Conservation (phyloP, 345 rosid species). For the Eucalyptus albens region DNA sequence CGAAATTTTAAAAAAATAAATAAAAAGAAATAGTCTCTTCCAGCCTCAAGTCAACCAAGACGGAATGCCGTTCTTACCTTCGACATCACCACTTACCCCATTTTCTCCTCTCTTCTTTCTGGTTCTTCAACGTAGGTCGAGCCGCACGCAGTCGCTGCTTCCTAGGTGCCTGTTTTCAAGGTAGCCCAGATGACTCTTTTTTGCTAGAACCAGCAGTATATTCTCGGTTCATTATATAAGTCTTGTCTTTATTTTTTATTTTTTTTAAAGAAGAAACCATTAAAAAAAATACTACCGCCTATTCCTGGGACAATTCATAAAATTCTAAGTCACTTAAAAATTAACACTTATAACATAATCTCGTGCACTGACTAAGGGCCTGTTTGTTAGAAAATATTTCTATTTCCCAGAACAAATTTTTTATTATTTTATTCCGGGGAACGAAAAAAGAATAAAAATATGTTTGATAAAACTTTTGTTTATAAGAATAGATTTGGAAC, state of each 20-base stretch:
- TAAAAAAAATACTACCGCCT: neutral
- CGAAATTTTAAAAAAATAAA: no score
- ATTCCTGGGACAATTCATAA: neutral
- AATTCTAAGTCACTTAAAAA: neutral
- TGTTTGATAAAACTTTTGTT: no score
- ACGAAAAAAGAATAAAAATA: no score
- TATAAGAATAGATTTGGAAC: rapidly evolving
- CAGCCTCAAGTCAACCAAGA: no score
- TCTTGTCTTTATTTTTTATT: neutral
- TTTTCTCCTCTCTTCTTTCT: neutral
- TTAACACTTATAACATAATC: neutral
- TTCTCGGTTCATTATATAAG: neutral
- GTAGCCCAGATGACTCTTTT: neutral
- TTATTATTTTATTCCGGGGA: rapidly evolving
- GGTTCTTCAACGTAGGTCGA: neutral
- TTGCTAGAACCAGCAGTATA: neutral
- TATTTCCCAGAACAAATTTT: rapidly evolving
- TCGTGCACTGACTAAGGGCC: neutral
- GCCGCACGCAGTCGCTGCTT: neutral
- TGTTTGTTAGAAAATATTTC: no score
- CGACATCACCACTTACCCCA: neutral
- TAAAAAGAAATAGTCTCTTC: no score
- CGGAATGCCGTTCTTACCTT: no score
- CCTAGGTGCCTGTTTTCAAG: neutral
- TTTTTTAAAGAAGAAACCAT: no score